Evolutionary conservation across 2,329 filamentous ascomycete genomes (phyloP), one percentile per base, ranked within the genome.

Genomic region (Colletotrichum sp.): DNA sequence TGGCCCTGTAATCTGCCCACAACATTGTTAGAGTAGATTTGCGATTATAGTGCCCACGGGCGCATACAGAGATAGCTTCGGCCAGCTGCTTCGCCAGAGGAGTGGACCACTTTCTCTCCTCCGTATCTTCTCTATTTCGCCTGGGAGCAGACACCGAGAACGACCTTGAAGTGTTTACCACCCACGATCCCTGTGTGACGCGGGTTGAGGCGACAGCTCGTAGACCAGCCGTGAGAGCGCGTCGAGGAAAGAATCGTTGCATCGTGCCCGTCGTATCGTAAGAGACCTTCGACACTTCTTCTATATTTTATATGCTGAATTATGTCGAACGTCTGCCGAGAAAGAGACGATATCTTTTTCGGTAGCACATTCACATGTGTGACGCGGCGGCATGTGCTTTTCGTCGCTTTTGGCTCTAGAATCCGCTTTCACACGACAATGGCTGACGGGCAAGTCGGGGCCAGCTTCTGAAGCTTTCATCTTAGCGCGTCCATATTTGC

Each of bases 11-110:
- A 94, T 85, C 87, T 88, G 71, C 7, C 38, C 21, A 58, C 12
- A 21, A 48, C 16, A 26, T 28, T n/a, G 61, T 77, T 16, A 68
- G 76, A 34, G 8, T 15, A 38, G 15, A 36, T 7, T 16, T 48
- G 24, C 9, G 30, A 15, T 30, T 18, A 48, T 15, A 26, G 26
- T 13, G 26, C 9, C 16, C 24, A 4, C 13, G 21, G 32, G 21
- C 28, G 77, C 83, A 71, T 89, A 98, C 96, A 79, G 93, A 93
- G 78, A 99, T 98, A 61, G 96, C 96, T 83, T 96, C 93, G 72
- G 93, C 94, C 66, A 99, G 90, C 79, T 94, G 94, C 83, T 97
- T 96, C 9, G 96, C 96, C 77, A 99, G 86, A 16, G 96, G 96
- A 5, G 96, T 99, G 4, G 96, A 98, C 96, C 96, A 98, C 87